Percentiles rank a stretch among this genome's conserved stretches.
These are phyloP conservation scores for Tulasnella sp. DNA, from an alignment of 768 basidiomycete species.

Conservation along the genomic window DNA sequence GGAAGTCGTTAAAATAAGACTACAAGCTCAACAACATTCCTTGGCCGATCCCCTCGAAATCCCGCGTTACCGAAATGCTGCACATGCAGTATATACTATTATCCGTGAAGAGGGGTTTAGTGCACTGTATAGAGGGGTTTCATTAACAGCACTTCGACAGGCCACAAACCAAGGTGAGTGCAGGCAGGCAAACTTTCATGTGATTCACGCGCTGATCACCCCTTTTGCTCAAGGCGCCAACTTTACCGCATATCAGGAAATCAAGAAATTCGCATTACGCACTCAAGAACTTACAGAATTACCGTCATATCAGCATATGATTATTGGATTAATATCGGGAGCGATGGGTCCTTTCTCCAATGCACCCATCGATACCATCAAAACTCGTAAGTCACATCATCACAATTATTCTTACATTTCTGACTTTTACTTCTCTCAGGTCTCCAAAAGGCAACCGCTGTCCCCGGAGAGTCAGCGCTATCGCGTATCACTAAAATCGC, in stretches of 20 bases:
- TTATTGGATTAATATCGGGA: slow-evolving; percentile 88
- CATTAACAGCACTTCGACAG: slow-evolving; percentile 85
- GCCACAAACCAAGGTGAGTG: slow-evolving; percentile 86
- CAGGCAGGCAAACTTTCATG: not conserved
- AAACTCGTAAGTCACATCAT: slow-evolving; percentile 63
- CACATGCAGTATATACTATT: slow-evolving; percentile 90
- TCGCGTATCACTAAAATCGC: slow-evolving; percentile 70
- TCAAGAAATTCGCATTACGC: slow-evolving; percentile 70
- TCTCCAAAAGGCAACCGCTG: slow-evolving; percentile 68
- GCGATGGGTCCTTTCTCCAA: slow-evolving; percentile 99
- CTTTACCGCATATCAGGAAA: slow-evolving; percentile 94
- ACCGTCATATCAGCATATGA: slow-evolving; percentile 91
- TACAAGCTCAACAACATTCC: slow-evolving; percentile 96
- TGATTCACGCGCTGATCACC: no score
- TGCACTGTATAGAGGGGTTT: slow-evolving; percentile 85
- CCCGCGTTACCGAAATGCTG: slow-evolving; percentile 91
- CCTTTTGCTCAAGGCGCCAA: slow-evolving; percentile 54
- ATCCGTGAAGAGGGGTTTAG: slow-evolving; percentile 78
- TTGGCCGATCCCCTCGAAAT: slow-evolving; percentile 88
- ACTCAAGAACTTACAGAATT: slow-evolving; percentile 64
- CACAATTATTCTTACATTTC: not conserved
- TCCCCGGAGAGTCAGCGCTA: slow-evolving; percentile 61
- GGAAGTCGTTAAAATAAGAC: slow-evolving; percentile 97
- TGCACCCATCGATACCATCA: slow-evolving; percentile 89
- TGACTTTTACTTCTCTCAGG: slow-evolving; percentile 32